Evolutionary conservation across 352 stramenopile species (phyloP).

Genomic region (Globisporangium paddicum): DNA sequence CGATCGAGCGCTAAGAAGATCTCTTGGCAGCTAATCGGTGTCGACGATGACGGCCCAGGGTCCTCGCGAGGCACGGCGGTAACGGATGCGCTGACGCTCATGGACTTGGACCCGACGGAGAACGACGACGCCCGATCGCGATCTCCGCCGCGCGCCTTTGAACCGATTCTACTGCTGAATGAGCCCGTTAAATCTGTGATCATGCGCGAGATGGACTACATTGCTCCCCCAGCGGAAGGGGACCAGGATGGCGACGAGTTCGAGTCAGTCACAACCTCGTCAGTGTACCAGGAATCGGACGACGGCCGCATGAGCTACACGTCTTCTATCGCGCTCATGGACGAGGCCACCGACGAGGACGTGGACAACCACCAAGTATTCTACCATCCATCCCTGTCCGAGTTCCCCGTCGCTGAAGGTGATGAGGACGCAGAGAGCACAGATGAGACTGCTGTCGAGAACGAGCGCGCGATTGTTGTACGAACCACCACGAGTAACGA

Average conservation of each 20-base stretch:
- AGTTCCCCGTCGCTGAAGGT: conserved; percentile 20
- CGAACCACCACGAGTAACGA: neutral
- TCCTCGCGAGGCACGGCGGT: conserved; percentile 14
- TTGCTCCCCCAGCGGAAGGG: conserved; percentile 17
- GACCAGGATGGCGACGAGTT: conserved; percentile 20
- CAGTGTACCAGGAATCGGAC: conserved; percentile 22
- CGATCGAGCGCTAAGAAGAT: conserved; percentile 11
- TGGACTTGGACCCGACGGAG: conserved; percentile 23
- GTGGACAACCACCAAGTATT: conserved; percentile 12
- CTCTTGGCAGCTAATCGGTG: conserved; percentile 15
- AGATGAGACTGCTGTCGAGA: neutral
- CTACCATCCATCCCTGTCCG: conserved; percentile 9
- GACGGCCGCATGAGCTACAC: conserved; percentile 30
- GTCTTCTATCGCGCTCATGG: conserved; percentile 57
- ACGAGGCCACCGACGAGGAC: conserved; percentile 30
- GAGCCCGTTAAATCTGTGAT: conserved; percentile 32
- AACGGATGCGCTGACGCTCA: conserved; percentile 49
- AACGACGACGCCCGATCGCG: conserved; percentile 2
- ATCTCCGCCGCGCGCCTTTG: conserved; percentile 12
- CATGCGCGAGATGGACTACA: conserved; percentile 43
- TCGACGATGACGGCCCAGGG: conserved; percentile 2
- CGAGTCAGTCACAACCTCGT: conserved; percentile 23
- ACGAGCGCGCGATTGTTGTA: neutral
- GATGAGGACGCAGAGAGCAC: conserved; percentile 28
- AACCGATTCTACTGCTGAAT: conserved; percentile 40